Base-by-base conservation (phyloP, 1,284 basidiomycete species). In the Mycena citricolor region DNA sequence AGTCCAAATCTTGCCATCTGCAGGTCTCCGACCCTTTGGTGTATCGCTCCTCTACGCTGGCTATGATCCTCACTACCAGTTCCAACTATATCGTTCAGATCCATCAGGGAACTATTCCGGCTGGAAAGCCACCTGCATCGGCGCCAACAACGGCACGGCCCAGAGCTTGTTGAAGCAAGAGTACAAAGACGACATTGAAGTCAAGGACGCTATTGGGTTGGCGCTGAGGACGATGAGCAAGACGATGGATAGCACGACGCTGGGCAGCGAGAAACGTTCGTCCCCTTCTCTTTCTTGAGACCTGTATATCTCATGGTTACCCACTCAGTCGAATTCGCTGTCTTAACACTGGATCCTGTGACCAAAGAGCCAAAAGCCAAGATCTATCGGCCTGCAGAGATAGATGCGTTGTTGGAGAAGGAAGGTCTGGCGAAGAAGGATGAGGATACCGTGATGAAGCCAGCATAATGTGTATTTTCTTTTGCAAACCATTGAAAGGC, bases 61-160 rank as follows among this genome's bases (percentile, higher is more conserved):
- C 26, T 94, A 94, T 64, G 97, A 99, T 69, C 84, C 92, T 38
- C 90, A 97, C 62, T 93, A 98, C 67, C 73, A 86, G 46, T 98
- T 99, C 81, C 95, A 99, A 66, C 80, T 99, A 21, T 99, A 99
- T 74, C 94, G 97, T 66, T 95, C 93, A 12, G 95, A 99, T 66
- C 95, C 97, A 2, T 97, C 93, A 34, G 95, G 95, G 11, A 99
- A 99, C 72, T 99, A 98, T 68, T 92, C 89, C 0, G 95, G 97
- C 11, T 99, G 95, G 97, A 98, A 98, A 68, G 95, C 95, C 34
- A 97, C 94, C 5, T 97, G 93, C 64, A 93, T 98, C 57, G 95
- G 95, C 23, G 90, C 91, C 30, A 98, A 98, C 73, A 97, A 91
- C 64, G 91, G 94, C 22, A 97, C 90, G 4, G 94, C 90, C 26